Conservation (phyloP, 2,329 filamentous ascomycete genomes). For the Aspergillus proliferans region DNA sequence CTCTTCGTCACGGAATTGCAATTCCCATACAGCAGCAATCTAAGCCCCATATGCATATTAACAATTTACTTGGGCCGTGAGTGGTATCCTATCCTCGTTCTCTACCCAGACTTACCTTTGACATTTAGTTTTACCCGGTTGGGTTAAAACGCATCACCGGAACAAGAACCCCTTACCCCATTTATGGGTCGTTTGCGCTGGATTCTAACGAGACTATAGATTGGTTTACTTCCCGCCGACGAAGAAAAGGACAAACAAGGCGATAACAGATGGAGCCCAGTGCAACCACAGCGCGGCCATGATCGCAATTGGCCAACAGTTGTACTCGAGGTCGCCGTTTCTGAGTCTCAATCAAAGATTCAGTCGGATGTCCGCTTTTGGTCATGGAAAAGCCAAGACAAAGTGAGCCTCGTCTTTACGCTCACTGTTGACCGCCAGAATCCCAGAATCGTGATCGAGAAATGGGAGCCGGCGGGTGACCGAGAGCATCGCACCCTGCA, state of each 20-base stretch:
- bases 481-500: neutral
- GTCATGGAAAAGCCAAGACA: constrained; percentile 6
- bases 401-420: neutral
- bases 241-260: neutral
- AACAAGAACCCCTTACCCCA: too few relatives aligned
- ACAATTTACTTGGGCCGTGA: too few relatives aligned
- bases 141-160: too few relatives aligned
- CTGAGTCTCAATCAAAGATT: constrained; percentile 2
- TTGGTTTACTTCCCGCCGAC: too few relatives aligned
- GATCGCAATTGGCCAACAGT: neutral
- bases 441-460: neutral
- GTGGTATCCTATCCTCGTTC: too few relatives aligned
- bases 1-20: too few relatives aligned
- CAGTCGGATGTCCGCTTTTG: constrained; percentile 1
- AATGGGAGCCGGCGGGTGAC: neutral
- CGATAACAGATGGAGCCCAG: neutral
- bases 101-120: too few relatives aligned
- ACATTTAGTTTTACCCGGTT: too few relatives aligned
- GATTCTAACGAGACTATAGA: too few relatives aligned
- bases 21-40: too few relatives aligned
- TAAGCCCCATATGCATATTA: too few relatives aligned
- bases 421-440: constrained; percentile 1
- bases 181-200: too few relatives aligned
- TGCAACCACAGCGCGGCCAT: neutral
- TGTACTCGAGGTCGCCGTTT: neutral